Evolutionary conservation across 768 basidiomycete genomes (phyloP).

Genomic region (Boletus rubroflammeus): DNA sequence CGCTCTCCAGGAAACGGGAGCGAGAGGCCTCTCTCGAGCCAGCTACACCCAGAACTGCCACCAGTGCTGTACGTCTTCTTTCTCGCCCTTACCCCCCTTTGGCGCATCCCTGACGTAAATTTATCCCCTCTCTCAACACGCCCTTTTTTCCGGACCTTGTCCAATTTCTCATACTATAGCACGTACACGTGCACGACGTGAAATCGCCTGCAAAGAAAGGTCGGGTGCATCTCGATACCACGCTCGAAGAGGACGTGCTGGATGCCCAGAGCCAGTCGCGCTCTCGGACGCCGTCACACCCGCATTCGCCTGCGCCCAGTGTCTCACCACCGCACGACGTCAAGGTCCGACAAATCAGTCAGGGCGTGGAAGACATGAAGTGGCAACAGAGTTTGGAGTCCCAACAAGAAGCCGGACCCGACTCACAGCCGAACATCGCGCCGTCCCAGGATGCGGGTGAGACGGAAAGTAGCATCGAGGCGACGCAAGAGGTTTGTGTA

Average conservation of each 20-base stretch:
- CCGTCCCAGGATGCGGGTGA: conserved; percentile 5
- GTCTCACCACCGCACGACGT: conserved; percentile 75
- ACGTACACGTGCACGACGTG: conserved; percentile 36
- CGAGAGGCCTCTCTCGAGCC: conserved; percentile 78
- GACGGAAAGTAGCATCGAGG: conserved; percentile 8
- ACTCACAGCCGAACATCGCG: conserved; percentile 6
- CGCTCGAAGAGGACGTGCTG: conserved; percentile 53
- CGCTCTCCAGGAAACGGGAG: conserved; percentile 66
- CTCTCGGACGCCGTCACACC: conserved; percentile 30
- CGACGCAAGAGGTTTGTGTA: conserved; percentile 10
- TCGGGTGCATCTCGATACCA: conserved; percentile 55
- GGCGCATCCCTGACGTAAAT: conserved; percentile 29
- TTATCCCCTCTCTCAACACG: conserved; percentile 8
- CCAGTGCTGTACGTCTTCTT: conserved; percentile 33
- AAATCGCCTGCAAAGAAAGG: conserved; percentile 78
- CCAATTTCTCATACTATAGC: conserved; percentile 21
- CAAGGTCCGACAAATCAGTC: conserved; percentile 76
- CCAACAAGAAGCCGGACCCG: conserved; percentile 9
- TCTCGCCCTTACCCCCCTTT: conserved; percentile 6
- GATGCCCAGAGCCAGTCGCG: conserved; percentile 44
- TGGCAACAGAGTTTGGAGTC: conserved; percentile 48
- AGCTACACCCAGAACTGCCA: conserved; percentile 41
- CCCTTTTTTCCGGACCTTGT: conserved; percentile 14
- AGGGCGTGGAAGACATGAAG: conserved; percentile 73
- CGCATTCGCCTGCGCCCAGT: conserved; percentile 31